Percentiles rank a stretch among this genome's conserved stretches.
phyloP scores from a whole-genome alignment of 768 basidiomycete species.

The Phaeolepiota aurea region DNA sequence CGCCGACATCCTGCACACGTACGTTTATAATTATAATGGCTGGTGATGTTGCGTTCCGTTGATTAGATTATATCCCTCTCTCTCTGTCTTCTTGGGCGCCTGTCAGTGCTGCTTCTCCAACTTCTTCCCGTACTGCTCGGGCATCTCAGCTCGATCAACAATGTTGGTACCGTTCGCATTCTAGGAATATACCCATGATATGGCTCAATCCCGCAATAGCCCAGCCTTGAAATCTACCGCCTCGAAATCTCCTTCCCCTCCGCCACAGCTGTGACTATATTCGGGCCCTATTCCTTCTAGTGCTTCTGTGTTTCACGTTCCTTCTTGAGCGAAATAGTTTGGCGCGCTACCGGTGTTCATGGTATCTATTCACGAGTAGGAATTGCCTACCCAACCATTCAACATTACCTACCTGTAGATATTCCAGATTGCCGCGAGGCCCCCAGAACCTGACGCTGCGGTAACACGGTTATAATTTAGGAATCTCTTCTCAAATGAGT shows the following conservation, averaged over 20 bases:
- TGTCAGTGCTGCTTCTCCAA: not conserved
- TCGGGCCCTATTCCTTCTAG: not conserved
- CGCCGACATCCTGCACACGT: not conserved
- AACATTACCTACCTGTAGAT: not conserved
- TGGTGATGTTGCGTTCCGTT: too few species aligned
- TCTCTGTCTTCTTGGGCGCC: not conserved
- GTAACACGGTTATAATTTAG: not conserved
- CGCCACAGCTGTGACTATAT: too few species aligned
- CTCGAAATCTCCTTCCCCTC: too few species aligned
- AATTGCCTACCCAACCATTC: not conserved
- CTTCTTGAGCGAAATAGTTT: not conserved
- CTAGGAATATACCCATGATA: not conserved
- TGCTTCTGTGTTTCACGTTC: not conserved
- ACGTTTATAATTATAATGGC: too few species aligned
- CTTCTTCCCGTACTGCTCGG: conserved; percentile 2
- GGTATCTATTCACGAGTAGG: not conserved
- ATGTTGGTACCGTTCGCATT: not conserved
- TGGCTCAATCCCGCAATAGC: not conserved
- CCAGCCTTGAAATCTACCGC: not conserved
- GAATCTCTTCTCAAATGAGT: not conserved
- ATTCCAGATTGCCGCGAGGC: not conserved
- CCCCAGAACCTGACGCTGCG: not conserved
- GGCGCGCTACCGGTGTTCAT: not conserved
- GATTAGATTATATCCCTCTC: not conserved
- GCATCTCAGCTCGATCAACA: not conserved